Evolutionary conservation across 1,139 yeast species (phyloP), one percentile per base, ranked within the genome.

Genomic region (Hanseniaspora gamundiae): DNA sequence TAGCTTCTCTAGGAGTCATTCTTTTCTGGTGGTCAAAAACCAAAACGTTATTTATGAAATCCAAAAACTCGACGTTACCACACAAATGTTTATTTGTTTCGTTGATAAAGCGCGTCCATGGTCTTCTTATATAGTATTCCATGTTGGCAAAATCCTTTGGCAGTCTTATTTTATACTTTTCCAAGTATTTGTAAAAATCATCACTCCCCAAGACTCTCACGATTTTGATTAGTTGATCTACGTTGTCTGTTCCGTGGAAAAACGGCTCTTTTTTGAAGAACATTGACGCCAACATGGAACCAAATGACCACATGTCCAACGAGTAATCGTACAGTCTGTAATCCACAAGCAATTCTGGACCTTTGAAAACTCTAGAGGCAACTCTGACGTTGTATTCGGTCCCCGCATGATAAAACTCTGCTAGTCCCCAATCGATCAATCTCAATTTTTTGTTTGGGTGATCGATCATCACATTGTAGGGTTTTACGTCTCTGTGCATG

Each of bases 401-500:
- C 20, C 94, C 94, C 6, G 87, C 83, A 60, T 93, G 98, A 62
- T 93, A 93, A 59, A 88, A 91, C 63, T 93, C 99, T 3, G 98
- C 98, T 48, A 93, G 70, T 10, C 99, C 99, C 98, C 98, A 93
- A 68, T 93, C 99, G 52, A 93, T 93, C 51, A 93, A 73, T 51
- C 96, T 74, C 52, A 93, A 68, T 48, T 68, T 69, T 55, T 76
- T 74, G 52, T 71, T 71, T 45, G 76, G 76, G 53, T 91, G 97
- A 62, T 93, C 98, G 58, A 93, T 93, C 96, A 93, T 91, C 41
- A 93, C 93, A 59, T 93, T 93, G 61, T 93, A 97, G 26, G 98
- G 98, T 64, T 93, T 93, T 49, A 93, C 98, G 64, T 93, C 99
- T 61, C 99, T 73, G 65, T 93, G 99, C 85, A 93, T 93, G 50